A percentile compares a stretch with the other conserved stretches of the same genome.
These are phyloP conservation scores for Neonectria punicea DNA, from an alignment of 2,329 filamentous ascomycete species.

Conservation along the genomic window DNA sequence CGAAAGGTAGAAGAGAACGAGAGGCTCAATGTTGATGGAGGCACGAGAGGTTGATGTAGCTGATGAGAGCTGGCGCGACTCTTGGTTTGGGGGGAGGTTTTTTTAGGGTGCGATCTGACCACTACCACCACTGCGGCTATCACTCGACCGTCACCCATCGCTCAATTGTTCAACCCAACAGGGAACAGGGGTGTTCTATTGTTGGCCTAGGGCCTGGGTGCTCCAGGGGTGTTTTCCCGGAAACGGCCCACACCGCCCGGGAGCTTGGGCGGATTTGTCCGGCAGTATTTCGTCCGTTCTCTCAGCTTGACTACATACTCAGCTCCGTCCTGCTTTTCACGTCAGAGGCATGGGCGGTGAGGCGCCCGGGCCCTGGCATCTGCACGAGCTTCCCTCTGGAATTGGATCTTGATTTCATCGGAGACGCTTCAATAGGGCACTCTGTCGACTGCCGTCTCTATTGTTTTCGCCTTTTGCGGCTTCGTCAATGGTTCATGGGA, in stretches of 20 bases:
- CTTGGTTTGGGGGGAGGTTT: slow-evolving; percentile 16
- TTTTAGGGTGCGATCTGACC: slow-evolving; percentile 33
- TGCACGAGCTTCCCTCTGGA: background rate
- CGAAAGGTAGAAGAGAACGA: background rate
- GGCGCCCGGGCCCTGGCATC: background rate
- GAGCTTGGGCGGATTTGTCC: slow-evolving; percentile 24
- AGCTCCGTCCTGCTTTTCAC: background rate
- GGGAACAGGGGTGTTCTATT: slow-evolving; percentile 1
- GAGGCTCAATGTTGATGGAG: slow-evolving; percentile 27
- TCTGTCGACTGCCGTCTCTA: too few relatives aligned
- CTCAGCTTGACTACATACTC: too few relatives aligned
- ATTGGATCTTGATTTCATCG: too few relatives aligned
- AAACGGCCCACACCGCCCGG: slow-evolving; percentile 19
- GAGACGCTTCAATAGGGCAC: too few relatives aligned
- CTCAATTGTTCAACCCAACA: background rate
- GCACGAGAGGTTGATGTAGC: slow-evolving; percentile 13
- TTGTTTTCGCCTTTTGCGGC: background rate
- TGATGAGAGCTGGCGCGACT: slow-evolving; percentile 23
- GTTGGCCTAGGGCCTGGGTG: background rate
- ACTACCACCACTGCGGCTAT: background rate
- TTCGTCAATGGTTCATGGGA: too few relatives aligned
- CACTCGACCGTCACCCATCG: background rate
- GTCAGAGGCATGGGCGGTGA: slow-evolving; percentile 21
- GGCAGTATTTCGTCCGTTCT: slow-evolving; percentile 20
- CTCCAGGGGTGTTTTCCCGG: background rate